Base-by-base conservation (phyloP, 1,284 basidiomycete genomes). In the Trichosporon sp. region DNA sequence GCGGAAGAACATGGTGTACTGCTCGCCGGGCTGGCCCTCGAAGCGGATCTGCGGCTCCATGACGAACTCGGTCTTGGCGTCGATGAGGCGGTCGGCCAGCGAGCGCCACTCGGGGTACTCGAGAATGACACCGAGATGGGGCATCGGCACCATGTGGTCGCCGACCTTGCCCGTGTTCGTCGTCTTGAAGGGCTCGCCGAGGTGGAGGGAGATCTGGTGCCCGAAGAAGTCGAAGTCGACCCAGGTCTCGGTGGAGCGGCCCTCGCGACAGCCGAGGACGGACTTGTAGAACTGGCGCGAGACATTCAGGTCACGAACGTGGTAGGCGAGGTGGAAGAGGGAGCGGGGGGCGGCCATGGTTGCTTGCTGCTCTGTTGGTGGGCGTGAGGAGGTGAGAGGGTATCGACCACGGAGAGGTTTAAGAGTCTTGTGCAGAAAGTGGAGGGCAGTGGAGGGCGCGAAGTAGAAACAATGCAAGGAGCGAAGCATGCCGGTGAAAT, bases 1-100 rank as follows among this genome's bases (percentile, higher is more conserved):
- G 67, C 68, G 73, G 68, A 74, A 74, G 73, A 74, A 74, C 73
- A 74, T 74, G 35, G 73, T 74, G 68, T 68, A 74, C 73, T 74
- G 73, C 68, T 74, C 73, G 32, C 73, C 73, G 4, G 73, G 73
- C 68, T 66, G 66, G 68, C 73, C 73, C 70, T 69, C 70, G 32
- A 74, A 74, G 19, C 73, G 73, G 56, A 71, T 26, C 68, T 74
- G 73, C 16, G 73, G 73, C 73, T 71, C 68, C 51, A 74, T 74
- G 21, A 74, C 73, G 51, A 71, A 74, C 51, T 71, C 37, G 70
- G 70, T 71, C n/a, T 68, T 48, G 43, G 70, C 73, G 19, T 61
- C 46, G 66, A 68, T 61, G 14, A 74, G 65, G 31, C 73, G 66
- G 7, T 59, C 63, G 14, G 70, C 73, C 10, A 74, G 68, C 19